Percentiles rank a stretch among this genome's conserved stretches.
Evolutionary conservation across 768 basidiomycete species (phyloP).

Genomic region (Lactarius akahatsu): DNA sequence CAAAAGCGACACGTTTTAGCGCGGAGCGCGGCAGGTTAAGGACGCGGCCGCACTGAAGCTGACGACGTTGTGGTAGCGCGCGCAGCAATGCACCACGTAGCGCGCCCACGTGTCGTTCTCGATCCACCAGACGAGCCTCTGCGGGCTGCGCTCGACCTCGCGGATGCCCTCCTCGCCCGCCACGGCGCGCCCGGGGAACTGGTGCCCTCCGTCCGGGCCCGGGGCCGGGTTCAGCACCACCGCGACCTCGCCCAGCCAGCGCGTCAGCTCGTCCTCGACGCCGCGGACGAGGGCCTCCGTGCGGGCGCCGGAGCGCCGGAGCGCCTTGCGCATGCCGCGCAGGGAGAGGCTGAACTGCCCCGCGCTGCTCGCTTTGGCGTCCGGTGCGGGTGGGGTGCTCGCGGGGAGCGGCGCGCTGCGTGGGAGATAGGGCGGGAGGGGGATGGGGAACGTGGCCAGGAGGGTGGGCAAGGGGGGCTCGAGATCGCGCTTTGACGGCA

Average conservation of each 20-base stretch:
- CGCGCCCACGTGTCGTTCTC: conserved; percentile 70
- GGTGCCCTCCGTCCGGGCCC: conserved; percentile 33
- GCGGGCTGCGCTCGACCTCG: conserved; percentile 66
- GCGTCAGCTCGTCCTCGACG: conserved; percentile 59
- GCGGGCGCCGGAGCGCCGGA: conserved; percentile 60
- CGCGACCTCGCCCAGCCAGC: conserved; percentile 62
- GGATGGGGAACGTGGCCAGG: conserved; percentile 69
- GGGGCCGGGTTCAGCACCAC: conserved; percentile 55
- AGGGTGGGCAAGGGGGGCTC: conserved; percentile 43
- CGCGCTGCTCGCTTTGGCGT: conserved; percentile 59
- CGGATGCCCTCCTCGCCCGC: conserved; percentile 53
- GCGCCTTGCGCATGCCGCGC: conserved; percentile 68
- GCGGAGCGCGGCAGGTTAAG: conserved; percentile 4
- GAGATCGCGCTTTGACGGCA: conserved; percentile 61
- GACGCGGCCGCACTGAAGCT: conserved; percentile 67
- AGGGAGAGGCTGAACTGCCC: conserved; percentile 76
- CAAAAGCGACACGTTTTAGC: not conserved
- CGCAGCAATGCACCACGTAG: conserved; percentile 81
- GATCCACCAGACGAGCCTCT: conserved; percentile 73
- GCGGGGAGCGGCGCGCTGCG: conserved; percentile 57
- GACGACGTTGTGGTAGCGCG: conserved; percentile 74
- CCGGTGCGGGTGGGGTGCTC: conserved; percentile 37
- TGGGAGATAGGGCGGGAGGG: conserved; percentile 67
- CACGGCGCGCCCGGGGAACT: conserved; percentile 47
- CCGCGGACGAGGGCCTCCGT: conserved; percentile 64